Evolutionary conservation across 805 yeast species (phyloP).

Genomic region (Alloascoidea africana): DNA sequence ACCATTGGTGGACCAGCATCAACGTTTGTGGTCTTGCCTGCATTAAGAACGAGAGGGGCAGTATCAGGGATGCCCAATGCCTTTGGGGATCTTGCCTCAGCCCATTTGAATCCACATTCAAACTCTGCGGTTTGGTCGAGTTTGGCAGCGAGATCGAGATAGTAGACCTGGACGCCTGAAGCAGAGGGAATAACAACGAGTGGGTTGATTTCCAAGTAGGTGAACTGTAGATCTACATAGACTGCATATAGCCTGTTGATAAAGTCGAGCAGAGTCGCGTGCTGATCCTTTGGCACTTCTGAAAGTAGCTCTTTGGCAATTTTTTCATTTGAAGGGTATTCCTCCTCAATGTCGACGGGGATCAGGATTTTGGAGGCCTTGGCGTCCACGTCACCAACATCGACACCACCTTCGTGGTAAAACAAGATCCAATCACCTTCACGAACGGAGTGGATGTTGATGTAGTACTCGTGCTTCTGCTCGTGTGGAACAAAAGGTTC

Average conservation of each 20-base stretch:
- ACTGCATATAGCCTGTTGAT: constrained; percentile 30
- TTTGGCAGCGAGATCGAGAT: constrained; percentile 31
- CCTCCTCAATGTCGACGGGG: constrained; percentile 24
- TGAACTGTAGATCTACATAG: constrained; percentile 29
- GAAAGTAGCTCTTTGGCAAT: constrained; percentile 19
- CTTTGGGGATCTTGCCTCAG: constrained; percentile 26
- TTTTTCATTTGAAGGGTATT: constrained; percentile 23
- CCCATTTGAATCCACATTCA: constrained; percentile 34
- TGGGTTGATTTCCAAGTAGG: constrained; percentile 30
- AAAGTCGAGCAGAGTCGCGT: constrained; percentile 24
- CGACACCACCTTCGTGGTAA: constrained; percentile 33
- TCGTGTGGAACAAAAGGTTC: constrained; percentile 33
- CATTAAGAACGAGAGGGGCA: constrained; percentile 3
- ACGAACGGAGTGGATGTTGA: constrained; percentile 30
- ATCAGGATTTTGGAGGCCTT: constrained; percentile 26
- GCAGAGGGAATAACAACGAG: constrained; percentile 25
- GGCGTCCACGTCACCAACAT: constrained; percentile 30
- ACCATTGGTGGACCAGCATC: constrained; percentile 33
- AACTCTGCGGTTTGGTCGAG: constrained; percentile 32
- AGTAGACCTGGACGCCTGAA: constrained; percentile 24
- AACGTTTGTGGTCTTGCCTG: constrained; percentile 15
- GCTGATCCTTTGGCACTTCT: constrained; percentile 24
- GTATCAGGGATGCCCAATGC: constrained; percentile 19
- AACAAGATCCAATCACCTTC: constrained; percentile 32
- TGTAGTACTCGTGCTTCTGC: constrained; percentile 28